These are phyloP conservation scores for Tubosaeta brunneosetosa DNA, from an alignment of 768 basidiomycete species.

Conservation along the genomic window DNA sequence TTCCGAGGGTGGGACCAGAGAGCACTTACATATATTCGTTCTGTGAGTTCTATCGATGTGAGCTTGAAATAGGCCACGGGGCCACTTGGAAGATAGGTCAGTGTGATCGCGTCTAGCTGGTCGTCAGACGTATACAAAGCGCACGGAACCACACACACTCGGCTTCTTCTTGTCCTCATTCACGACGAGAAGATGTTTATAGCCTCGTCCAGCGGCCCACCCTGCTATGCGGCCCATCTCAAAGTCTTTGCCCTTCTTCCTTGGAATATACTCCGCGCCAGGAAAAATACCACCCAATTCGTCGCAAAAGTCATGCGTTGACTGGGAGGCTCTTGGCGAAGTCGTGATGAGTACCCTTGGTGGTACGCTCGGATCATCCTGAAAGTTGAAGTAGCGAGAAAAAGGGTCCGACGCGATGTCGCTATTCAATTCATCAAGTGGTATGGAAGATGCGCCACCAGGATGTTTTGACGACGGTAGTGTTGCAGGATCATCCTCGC, in stretches of 20 bases:
- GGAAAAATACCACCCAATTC: constrained; percentile 88
- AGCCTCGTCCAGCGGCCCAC: constrained; percentile 89
- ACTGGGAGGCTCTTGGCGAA: constrained; percentile 80
- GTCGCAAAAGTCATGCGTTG: constrained; percentile 89
- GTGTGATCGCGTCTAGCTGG: constrained; percentile 79
- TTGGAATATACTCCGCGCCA: constrained; percentile 81
- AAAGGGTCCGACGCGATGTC: constrained; percentile 76
- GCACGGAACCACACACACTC: constrained; percentile 50
- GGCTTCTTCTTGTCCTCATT: constrained; percentile 95
- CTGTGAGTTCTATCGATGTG: constrained; percentile 79
- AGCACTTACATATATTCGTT: constrained; percentile 72
- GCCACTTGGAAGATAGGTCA: constrained; percentile 86
- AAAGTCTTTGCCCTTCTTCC: constrained; percentile 87
- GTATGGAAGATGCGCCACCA: constrained; percentile 31
- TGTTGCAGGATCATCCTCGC: constrained; percentile 65
- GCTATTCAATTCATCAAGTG: constrained; percentile 55
- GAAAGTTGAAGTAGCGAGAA: constrained; percentile 67
- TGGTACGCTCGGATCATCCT: constrained; percentile 64
- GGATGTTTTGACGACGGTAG: constrained; percentile 32
- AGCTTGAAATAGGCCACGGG: constrained; percentile 96
- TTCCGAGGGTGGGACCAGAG: neutral
- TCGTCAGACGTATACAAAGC: constrained; percentile 5
- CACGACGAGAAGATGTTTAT: constrained; percentile 84
- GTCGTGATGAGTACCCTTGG: constrained; percentile 91
- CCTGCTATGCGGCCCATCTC: constrained; percentile 87